Conservation (phyloP, 805 yeast genomes). For the Zygosaccharomyces gambellarensis region DNA sequence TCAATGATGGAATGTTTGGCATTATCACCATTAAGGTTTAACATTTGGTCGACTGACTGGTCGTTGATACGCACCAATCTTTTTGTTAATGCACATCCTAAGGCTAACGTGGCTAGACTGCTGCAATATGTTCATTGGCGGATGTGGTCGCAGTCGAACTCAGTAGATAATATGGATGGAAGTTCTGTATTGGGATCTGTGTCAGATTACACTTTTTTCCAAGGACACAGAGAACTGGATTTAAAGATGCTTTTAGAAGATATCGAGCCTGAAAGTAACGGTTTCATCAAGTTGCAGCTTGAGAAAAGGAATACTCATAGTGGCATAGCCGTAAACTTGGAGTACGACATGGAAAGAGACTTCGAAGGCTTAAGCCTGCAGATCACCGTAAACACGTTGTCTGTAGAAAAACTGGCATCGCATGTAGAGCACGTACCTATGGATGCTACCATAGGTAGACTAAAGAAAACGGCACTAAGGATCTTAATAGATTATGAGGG, state of each 20-base stretch:
- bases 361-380: constrained; percentile 8
- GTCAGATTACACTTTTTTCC: constrained; percentile 11
- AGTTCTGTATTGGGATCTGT: constrained; percentile 3
- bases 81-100: constrained; percentile 25
- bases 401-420: constrained; percentile 18
- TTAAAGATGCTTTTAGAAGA: constrained; percentile 12
- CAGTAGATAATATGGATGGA: not conserved
- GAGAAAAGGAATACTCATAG: constrained; percentile 7
- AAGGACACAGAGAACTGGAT: constrained; percentile 9
- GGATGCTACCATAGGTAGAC: constrained; percentile 16
- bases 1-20: constrained; percentile 13
- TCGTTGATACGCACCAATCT: constrained; percentile 13
- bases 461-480: constrained; percentile 17
- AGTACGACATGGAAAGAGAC: constrained; percentile 6
- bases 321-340: constrained; percentile 10
- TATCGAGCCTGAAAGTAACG: constrained; percentile 15
- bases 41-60: constrained; percentile 21
- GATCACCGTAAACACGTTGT: constrained; percentile 22
- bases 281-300: constrained; percentile 15
- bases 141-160: constrained; percentile 7
- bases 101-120: constrained; percentile 22
- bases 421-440: constrained; percentile 12
- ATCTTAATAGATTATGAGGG: constrained; percentile 19
- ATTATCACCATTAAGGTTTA: constrained; percentile 19
- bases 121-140: constrained; percentile 28